These are phyloP conservation scores for Rosa multiflora DNA, from an alignment of 306 rosid genomes.

Conservation along the genomic window DNA sequence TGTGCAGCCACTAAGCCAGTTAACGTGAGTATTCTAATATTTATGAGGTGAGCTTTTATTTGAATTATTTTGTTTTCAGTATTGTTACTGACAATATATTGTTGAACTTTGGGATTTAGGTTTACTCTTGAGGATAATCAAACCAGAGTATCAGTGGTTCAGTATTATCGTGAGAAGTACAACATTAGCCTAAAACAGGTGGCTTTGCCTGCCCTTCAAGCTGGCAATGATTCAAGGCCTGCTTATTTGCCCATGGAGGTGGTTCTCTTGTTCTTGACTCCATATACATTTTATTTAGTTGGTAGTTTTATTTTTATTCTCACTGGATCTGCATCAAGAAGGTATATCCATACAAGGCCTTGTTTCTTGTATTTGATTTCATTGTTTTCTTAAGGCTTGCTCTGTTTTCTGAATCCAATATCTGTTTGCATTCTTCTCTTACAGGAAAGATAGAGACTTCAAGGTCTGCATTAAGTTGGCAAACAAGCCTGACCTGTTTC, in stretches of 20 bases:
- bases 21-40: conserved; percentile 44
- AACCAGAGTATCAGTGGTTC: conserved; percentile 25
- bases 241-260: conserved; percentile 81
- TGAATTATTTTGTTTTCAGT: background rate
- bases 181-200: background rate
- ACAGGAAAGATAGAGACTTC: conserved; percentile 42
- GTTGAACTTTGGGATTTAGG: conserved; percentile 35
- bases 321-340: conserved; percentile 17
- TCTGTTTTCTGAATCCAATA: background rate
- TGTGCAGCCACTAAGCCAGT: conserved; percentile 31
- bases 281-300: background rate
- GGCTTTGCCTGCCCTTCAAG: conserved; percentile 65
- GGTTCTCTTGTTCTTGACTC: background rate
- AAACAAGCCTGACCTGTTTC: conserved; percentile 41
- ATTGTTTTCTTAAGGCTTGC: background rate
- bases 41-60: background rate
- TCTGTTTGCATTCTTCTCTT: background rate
- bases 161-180: conserved; percentile 55
- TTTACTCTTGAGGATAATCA: conserved; percentile 51
- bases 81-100: background rate
- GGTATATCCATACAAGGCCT: conserved; percentile 25
- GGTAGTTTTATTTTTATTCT: background rate
- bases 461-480: conserved; percentile 56
- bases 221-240: conserved; percentile 65
- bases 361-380: too few species aligned